Percentiles rank a stretch among this genome's conserved stretches.
phyloP scores from a whole-genome alignment of 371 early-diverging fungal species.

The Synchytrium microbalum region DNA sequence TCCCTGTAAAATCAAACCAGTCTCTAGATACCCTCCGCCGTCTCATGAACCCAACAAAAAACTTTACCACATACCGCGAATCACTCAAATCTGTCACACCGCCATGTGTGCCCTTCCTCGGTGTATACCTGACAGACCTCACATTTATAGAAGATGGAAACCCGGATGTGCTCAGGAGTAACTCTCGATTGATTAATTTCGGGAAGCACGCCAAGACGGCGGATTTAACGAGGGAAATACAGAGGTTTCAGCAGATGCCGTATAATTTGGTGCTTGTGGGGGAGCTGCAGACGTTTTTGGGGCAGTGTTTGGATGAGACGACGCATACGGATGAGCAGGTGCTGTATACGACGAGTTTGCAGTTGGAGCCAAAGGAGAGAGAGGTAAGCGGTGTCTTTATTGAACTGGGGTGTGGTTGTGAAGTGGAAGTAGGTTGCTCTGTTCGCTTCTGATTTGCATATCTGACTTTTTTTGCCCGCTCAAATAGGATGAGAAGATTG shows the following conservation, averaged over 20 bases:
- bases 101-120: constrained; percentile 75
- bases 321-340: constrained; percentile 18
- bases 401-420: no score
- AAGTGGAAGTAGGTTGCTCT: no score
- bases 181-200: constrained; percentile 62
- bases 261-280: constrained; percentile 41
- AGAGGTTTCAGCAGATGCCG: constrained; percentile 70
- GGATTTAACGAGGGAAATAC: constrained; percentile 60
- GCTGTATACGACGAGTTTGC: constrained; percentile 22
- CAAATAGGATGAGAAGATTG: not conserved
- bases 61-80: constrained; percentile 67
- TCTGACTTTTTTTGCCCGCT: not conserved
- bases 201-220: constrained; percentile 65
- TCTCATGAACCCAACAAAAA: constrained; percentile 56
- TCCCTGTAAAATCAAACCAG: constrained; percentile 13
- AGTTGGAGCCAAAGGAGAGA: constrained; percentile 28
- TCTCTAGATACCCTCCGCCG: constrained; percentile 38
- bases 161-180: constrained; percentile 24
- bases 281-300: constrained; percentile 16
- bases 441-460: no score
- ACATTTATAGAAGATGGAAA: constrained; percentile 76
- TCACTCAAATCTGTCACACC: constrained; percentile 50
- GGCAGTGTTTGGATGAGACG: constrained; percentile 13
- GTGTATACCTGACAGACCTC: constrained; percentile 77
- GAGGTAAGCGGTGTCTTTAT: not conserved